Evolutionary conservation across 1,284 basidiomycete genomes (phyloP).

Genomic region (Ceratobasidium sp.): DNA sequence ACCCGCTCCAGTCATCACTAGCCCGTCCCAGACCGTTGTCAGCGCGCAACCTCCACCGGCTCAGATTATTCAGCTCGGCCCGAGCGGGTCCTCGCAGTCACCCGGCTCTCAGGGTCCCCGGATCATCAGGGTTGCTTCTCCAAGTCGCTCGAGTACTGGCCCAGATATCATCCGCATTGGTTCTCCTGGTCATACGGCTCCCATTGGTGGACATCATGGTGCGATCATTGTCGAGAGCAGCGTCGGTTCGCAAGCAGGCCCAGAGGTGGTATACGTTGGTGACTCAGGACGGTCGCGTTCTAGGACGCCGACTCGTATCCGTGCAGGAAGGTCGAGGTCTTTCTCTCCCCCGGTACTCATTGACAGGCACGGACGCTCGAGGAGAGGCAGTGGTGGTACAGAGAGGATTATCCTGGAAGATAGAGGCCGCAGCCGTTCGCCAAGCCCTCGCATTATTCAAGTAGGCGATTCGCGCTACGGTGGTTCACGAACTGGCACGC

Average conservation of each 20-base stretch:
- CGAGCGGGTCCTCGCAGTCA: not conserved
- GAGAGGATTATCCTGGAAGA: not conserved
- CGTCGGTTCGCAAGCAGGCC: not conserved
- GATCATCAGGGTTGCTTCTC: constrained; percentile 29
- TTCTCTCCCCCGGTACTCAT: constrained; percentile 17
- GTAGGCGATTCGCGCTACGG: constrained; percentile 1
- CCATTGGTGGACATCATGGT: constrained; percentile 7
- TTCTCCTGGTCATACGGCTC: constrained; percentile 22
- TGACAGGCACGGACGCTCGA: not conserved
- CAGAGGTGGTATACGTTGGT: not conserved
- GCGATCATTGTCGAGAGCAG: constrained; percentile 28
- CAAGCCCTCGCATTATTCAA: constrained; percentile 12
- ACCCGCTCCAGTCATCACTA: constrained; percentile 10
- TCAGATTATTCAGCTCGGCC: too few relatives aligned
- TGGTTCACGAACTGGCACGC: not conserved
- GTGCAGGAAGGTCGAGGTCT: constrained; percentile 6
- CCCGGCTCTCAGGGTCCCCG: constrained; percentile 12
- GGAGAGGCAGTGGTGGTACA: not conserved
- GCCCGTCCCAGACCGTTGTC: too few relatives aligned
- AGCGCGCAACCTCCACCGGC: too few relatives aligned
- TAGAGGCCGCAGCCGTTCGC: not conserved
- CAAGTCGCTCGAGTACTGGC: constrained; percentile 24
- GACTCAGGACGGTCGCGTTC: not conserved
- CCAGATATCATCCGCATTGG: constrained; percentile 29
- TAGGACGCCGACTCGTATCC: constrained; percentile 4